phyloP scores from a whole-genome alignment of 495 filamentous ascomycete genomes.

The Annulohypoxylon stygium region DNA sequence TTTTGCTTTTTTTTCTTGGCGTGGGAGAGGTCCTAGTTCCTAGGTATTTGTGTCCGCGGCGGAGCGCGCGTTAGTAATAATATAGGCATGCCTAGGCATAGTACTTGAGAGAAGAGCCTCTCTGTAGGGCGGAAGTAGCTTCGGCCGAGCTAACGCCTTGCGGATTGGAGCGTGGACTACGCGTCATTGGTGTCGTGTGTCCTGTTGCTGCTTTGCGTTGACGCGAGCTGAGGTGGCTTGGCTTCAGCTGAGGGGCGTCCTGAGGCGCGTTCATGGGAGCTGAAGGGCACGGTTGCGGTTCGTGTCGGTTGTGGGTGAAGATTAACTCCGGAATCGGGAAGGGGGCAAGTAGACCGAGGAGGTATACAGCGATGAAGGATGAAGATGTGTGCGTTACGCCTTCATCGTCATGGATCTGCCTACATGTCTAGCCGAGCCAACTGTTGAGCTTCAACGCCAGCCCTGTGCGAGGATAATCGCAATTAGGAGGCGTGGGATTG shows the following conservation, averaged over 20 bases:
- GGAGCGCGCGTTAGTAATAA: neutral
- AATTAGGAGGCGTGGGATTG: neutral
- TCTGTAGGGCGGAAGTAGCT: neutral
- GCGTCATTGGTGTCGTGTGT: conserved; percentile 1
- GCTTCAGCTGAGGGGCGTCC: neutral
- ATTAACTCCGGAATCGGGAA: too few species aligned
- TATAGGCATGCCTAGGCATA: neutral
- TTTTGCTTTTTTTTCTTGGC: too few species aligned
- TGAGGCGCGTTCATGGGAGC: neutral
- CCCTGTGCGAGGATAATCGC: neutral
- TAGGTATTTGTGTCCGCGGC: neutral
- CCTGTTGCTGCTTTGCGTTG: neutral
- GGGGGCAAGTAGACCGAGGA: too few species aligned
- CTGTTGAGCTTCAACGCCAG: neutral
- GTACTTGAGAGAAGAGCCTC: neutral
- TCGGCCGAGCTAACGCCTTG: neutral
- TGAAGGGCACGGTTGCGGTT: too few species aligned
- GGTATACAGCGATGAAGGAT: neutral
- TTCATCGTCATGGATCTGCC: neutral
- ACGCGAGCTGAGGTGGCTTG: neutral
- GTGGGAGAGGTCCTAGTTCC: too few species aligned
- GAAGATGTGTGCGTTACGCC: too few species aligned
- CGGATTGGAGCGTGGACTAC: neutral
- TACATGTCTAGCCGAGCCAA: neutral
- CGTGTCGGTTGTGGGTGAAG: too few species aligned